A percentile compares a stretch with the other conserved stretches of the same genome.
phyloP scores from a whole-genome alignment of 805 yeast genomes.

The Teunomyces lycoperdinae region DNA sequence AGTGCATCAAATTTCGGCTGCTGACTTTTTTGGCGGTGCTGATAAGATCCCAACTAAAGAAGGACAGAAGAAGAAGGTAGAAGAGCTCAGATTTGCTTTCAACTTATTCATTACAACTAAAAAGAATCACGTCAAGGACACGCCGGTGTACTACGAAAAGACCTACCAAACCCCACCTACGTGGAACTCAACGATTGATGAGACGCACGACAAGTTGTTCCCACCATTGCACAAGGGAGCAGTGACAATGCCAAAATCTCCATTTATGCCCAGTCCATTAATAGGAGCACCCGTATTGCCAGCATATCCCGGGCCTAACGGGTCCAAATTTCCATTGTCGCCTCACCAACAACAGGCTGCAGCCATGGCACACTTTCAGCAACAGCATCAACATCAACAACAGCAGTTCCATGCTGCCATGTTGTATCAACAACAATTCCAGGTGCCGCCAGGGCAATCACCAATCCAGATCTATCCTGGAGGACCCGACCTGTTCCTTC shows the following conservation, averaged over 20 bases:
- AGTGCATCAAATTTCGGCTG: slow-evolving; percentile 38
- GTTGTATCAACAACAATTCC: slow-evolving; percentile 36
- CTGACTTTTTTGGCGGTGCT: slow-evolving; percentile 42
- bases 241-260: slow-evolving; percentile 15
- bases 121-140: slow-evolving; percentile 23
- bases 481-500: slow-evolving; percentile 29
- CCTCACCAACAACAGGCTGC: slow-evolving; percentile 29
- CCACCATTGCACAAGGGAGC: slow-evolving; percentile 29
- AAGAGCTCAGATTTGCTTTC: slow-evolving; percentile 44
- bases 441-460: slow-evolving; percentile 33
- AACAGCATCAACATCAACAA: slow-evolving; percentile 14
- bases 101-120: slow-evolving; percentile 52
- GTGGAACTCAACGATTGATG: slow-evolving; percentile 62
- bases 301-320: slow-evolving; percentile 15
- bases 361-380: slow-evolving; percentile 30
- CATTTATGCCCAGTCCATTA: slow-evolving; percentile 33
- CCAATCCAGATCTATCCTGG: slow-evolving; percentile 34
- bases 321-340: slow-evolving; percentile 23
- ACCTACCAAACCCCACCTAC: slow-evolving; percentile 77
- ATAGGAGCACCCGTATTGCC: slow-evolving; percentile 21
- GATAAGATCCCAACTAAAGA: slow-evolving; percentile 37
- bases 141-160: slow-evolving; percentile 46
- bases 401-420: slow-evolving; percentile 38
- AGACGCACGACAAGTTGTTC: slow-evolving; percentile 52
- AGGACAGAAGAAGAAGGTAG: slow-evolving; percentile 32